A percentile compares a stretch with the other conserved stretches of the same genome.
Evolutionary conservation across 2,329 filamentous ascomycete genomes (phyloP).

Genomic region (Ophiosphaerella herpotricha): DNA sequence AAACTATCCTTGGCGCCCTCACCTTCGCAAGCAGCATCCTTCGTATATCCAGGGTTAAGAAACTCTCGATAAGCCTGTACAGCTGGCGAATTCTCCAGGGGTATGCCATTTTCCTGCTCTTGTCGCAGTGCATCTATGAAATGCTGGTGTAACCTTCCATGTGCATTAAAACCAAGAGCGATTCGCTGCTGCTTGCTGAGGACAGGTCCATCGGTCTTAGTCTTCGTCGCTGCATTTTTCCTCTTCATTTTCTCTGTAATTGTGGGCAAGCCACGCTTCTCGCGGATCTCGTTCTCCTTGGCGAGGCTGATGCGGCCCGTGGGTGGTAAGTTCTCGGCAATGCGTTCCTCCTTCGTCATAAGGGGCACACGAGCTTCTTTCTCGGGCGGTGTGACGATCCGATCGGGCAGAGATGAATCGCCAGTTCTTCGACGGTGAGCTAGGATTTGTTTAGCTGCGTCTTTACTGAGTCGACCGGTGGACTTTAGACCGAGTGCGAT

Average conservation of each 20-base stretch:
- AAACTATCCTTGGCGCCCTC: neutral
- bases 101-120: constrained; percentile 22
- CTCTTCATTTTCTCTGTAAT: constrained; percentile 13
- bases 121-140: constrained; percentile 31
- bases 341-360: constrained; percentile 35
- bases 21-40: neutral
- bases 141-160: constrained; percentile 29
- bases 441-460: constrained; percentile 31
- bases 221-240: constrained; percentile 21
- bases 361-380: constrained; percentile 16
- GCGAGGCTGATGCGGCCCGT: constrained; percentile 29
- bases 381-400: constrained; percentile 13
- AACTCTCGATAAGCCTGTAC: constrained; percentile 12
- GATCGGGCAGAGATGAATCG: constrained; percentile 29
- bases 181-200: constrained; percentile 33
- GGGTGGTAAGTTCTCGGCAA: constrained; percentile 28
- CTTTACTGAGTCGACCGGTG: constrained; percentile 29
- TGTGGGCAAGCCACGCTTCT: constrained; percentile 26
- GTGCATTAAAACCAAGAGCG: constrained; percentile 26
- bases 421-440: constrained; percentile 30
- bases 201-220: constrained; percentile 15
- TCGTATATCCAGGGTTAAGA: constrained; percentile 2
- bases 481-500: constrained; percentile 27
- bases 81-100: constrained; percentile 23
- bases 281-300: constrained; percentile 29